Evolutionary conservation across 805 yeast species (phyloP).

Genomic region (Tetrapisispora nanseiensis): DNA sequence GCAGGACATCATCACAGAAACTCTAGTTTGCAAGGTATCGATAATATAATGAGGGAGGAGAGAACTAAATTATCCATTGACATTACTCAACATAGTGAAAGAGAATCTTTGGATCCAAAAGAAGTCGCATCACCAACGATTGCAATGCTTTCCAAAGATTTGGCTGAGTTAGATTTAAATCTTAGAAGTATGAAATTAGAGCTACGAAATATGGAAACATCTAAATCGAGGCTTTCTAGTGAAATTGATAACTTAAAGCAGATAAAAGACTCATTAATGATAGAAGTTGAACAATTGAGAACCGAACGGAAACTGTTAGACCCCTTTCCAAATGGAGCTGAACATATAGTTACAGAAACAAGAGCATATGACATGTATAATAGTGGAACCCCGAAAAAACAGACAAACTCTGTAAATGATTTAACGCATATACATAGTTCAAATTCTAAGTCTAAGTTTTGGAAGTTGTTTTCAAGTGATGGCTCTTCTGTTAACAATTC

Average conservation of each 20-base stretch:
- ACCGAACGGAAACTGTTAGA: slow-evolving; percentile 6
- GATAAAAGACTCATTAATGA: slow-evolving; percentile 38
- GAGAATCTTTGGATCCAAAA: slow-evolving; percentile 7
- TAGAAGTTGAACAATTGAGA: slow-evolving; percentile 34
- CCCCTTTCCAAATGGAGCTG: neutral
- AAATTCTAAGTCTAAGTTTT: slow-evolving; percentile 23
- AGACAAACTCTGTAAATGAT: neutral
- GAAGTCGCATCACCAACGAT: neutral
- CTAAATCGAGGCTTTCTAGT: slow-evolving; percentile 35
- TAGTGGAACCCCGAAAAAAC: slow-evolving; percentile 2
- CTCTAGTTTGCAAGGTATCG: slow-evolving; percentile 5
- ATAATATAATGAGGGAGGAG: slow-evolving; percentile 1
- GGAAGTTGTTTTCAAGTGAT: slow-evolving; percentile 23
- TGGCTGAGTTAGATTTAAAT: slow-evolving; percentile 26
- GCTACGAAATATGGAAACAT: slow-evolving; percentile 33
- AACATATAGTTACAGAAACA: neutral
- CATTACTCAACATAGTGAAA: neutral
- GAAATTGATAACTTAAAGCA: slow-evolving; percentile 44
- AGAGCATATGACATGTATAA: neutral
- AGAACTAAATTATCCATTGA: neutral
- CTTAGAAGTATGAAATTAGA: slow-evolving; percentile 35
- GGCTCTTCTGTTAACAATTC: neutral
- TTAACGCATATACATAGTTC: slow-evolving; percentile 5
- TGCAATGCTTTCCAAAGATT: slow-evolving; percentile 8
- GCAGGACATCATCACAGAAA: slow-evolving; percentile 4